Percentiles rank a stretch among this genome's conserved stretches.
These are phyloP conservation scores for Juncus effusus DNA, from an alignment of 176 grass and related monocot species.

Conservation along the genomic window DNA sequence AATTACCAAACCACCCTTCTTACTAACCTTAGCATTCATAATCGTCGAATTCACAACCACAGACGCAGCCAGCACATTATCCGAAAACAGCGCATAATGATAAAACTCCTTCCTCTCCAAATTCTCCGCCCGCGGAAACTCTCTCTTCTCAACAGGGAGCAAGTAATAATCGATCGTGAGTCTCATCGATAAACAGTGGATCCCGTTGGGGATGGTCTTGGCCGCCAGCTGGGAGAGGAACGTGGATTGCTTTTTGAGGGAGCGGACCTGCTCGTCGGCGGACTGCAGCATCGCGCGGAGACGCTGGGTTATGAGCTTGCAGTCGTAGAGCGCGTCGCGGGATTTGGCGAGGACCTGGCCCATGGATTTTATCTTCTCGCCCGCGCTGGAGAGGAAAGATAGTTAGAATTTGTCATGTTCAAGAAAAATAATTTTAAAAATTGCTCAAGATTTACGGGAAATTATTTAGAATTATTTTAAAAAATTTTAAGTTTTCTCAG, in stretches of 20 bases:
- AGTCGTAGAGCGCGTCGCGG: conserved; percentile 88
- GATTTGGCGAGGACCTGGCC: conserved; percentile 78
- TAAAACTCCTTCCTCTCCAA: conserved; percentile 84
- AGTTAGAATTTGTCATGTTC: too few species aligned
- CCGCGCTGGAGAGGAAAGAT: conserved; percentile 36
- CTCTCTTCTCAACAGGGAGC: conserved; percentile 61
- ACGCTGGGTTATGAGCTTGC: conserved; percentile 68
- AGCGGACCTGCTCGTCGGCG: conserved; percentile 90
- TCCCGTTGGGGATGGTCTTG: conserved; percentile 97
- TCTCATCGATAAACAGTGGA: conserved; percentile 92
- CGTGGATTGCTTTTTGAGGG: conserved; percentile 96
- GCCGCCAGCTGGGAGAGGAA: conserved; percentile 97
- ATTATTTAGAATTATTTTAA: too few species aligned
- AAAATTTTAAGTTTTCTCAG: too few species aligned
- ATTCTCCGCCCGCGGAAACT: conserved; percentile 71
- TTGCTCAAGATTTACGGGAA: too few species aligned
- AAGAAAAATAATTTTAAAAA: too few species aligned
- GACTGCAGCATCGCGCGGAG: conserved; percentile 92
- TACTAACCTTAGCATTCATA: conserved; percentile 91
- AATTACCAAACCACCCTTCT: neutral
- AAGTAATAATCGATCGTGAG: conserved; percentile 95
- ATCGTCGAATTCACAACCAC: conserved; percentile 97
- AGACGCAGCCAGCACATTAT: conserved; percentile 93
- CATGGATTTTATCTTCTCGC: conserved; percentile 86
- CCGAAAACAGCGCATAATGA: conserved; percentile 98